Base-by-base conservation (phyloP, 805 yeast genomes). In the Suhomyces xylopsoci region DNA sequence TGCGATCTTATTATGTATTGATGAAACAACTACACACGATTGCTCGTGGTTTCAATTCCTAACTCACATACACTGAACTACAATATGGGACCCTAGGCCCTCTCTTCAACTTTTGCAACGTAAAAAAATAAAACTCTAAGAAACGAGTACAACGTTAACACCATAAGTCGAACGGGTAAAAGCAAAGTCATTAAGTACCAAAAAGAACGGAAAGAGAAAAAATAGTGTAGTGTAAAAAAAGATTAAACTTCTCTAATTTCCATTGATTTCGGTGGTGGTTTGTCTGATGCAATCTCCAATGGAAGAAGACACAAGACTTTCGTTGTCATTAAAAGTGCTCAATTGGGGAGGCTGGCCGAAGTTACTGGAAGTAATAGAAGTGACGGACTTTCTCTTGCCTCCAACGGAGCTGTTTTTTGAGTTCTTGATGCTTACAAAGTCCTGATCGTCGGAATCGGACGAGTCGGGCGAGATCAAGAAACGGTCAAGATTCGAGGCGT, bases 241-340 rank as follows among this genome's bases (percentile, higher is more conserved):
- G 7, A 20, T 20, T 20, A 20, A 20, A 20, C 22, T 20, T 20
- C 25, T 22, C 7, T 22, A 22, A 26, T 55, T 58, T 41, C 70
- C 70, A 50, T 65, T 66, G 48, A 74, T 66, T 61, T 74, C 78
- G 8, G 73, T 70, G 41, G 70, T 69, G 38, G 73, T 61, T 55
- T 68, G 72, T 54, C 77, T 65, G 48, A 74, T 62, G 54, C 77
- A 73, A 53, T 74, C 78, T 34, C 73, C 77, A 45, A 73, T 66
- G 5, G 75, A 65, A 24, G 70, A 61, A 26, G 71, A 66, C 26
- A 74, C 67, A 41, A 74, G 68, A 55, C 75, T 70, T 51, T 71
- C 77, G 50, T 63, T 62, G 53, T 71, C 78, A 45, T 54, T 54
- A 32, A 61, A 28, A 24, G 45, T 46, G 40, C 12, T 30, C 30